Percentiles rank a stretch among this genome's conserved stretches.
Evolutionary conservation across 2,329 filamentous ascomycete genomes (phyloP).

Genomic region (Arthroderma sp.): DNA sequence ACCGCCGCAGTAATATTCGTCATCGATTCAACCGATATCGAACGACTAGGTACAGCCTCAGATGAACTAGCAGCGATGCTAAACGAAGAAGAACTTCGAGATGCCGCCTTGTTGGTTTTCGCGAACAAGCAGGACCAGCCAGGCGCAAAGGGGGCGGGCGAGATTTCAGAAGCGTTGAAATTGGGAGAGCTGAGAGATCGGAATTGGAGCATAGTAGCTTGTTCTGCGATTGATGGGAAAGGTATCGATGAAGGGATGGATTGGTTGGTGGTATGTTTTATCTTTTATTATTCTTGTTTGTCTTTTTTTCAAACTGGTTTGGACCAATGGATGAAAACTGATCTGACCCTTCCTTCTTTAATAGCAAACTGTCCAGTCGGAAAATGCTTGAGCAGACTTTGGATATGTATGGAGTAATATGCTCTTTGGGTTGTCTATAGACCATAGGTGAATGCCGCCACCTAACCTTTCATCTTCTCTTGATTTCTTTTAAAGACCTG

Average conservation of each 20-base stretch:
- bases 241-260: slow-evolving; percentile 98
- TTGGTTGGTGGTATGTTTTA: slow-evolving; percentile 69
- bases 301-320: background rate
- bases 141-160: slow-evolving; percentile 86
- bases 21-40: slow-evolving; percentile 94
- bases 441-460: no score
- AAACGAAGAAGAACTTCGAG: slow-evolving; percentile 90
- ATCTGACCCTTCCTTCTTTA: slow-evolving; percentile 8
- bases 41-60: slow-evolving; percentile 78
- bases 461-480: no score
- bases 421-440: no score
- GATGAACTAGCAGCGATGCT: slow-evolving; percentile 92
- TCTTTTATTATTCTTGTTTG: background rate
- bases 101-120: slow-evolving; percentile 85
- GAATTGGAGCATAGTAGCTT: slow-evolving; percentile 99
- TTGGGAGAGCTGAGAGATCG: slow-evolving; percentile 84
- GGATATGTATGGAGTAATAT: background rate
- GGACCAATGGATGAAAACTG: background rate
- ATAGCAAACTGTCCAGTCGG: slow-evolving; percentile 32
- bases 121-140: slow-evolving; percentile 99
- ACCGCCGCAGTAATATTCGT: slow-evolving; percentile 98
- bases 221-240: slow-evolving; percentile 86
- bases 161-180: slow-evolving; percentile 87
- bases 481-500: no score
- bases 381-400: slow-evolving; percentile 25